Evolutionary conservation across 768 basidiomycete species (phyloP), one percentile per base, ranked within the genome.

Genomic region (Tulasnella sp.): DNA sequence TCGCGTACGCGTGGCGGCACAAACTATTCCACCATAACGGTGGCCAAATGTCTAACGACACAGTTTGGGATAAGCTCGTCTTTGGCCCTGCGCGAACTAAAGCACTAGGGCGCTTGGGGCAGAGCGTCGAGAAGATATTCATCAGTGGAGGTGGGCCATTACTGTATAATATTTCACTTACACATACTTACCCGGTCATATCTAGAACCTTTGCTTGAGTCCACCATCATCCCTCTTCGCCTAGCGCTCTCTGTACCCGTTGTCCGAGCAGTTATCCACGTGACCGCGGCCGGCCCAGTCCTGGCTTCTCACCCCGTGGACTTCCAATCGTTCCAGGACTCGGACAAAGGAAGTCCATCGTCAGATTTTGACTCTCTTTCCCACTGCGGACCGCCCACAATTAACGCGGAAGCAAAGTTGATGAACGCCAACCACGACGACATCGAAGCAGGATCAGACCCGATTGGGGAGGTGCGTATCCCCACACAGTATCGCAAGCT

Each of bases 331-430:
- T 79, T 89, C 67, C 74, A 77, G 19, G 48, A 43, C 14, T 49
- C 43, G 6, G 23, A n/a, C 19, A 48, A 42, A 6, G 50, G 55
- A 25, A 21, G 59, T 40, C 34, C 21, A 7, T 14, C 1, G 63
- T 69, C 8, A 25, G 40, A 50, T 29, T 43, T 45, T 40, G 74
- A 75, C 3, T 76, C 76, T 63, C 58, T 67, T 7, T 71, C 75
- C 12, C 77, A 79, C 58, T 77, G 79, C 11, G 92, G 91, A 3
- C 82, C 90, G 2, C 92, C 93, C 2, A 77, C 81, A n/a, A 74
- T 82, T 53, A 93, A 93, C 64, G 73, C 91, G 0, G 93, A 96
- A 68, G 81, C 78, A 4, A 84, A 90, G 66, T 73, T 97, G n/a
- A 65, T 75, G 0, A 81, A 75, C 0, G 77, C 87, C 8, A 72